Evolutionary conservation across 2,329 filamentous ascomycete genomes (phyloP), one percentile per base, ranked within the genome.

Genomic region (Talaromyces sp.): DNA sequence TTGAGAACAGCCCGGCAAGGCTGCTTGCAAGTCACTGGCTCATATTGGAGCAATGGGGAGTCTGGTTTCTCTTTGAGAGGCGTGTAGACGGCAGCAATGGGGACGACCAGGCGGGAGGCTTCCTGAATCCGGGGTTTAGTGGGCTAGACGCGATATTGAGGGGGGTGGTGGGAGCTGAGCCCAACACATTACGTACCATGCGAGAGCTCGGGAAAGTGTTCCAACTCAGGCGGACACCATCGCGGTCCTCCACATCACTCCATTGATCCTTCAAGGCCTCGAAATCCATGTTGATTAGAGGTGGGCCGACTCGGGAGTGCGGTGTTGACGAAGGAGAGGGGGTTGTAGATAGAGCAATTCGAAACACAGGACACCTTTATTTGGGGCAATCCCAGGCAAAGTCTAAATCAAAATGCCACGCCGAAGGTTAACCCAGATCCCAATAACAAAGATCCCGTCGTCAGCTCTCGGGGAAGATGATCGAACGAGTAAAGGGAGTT

Each of bases 191-290:
- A 77, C 83, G 65, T 66, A 91, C 92, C 91, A 99, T 97, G 73
- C 94, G 91, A 69, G 93, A 93, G 80, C 92, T 97, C 45, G 94
- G 94, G 70, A 99, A 96, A 56, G 95, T 95, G 73, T 99, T 99
- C 94, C 94, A 99, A 77, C 93, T 97, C 62, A 99, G 82, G 59
- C 94, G 87, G 69, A 97, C 86, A 56, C 94, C 94, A 85, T 99
- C 94, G 65, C 90, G 87, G 70, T 99, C 94, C 80, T 99, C 94
- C 54, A 96, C 87, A 74, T 97, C 91, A 69, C 88, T 91, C 92
- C 92, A 97, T 79, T 93, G 89, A 77, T 97, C 92, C 79, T 97
- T 97, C 64, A 96, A 79, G 64, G 86, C 83, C 75, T 97, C 92
- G 81, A 91, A 96, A 73, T 96, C 92, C 91, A 96, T 96, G 58